Base-by-base conservation (phyloP, 208 protist species). In the Crithidia fasciculata region DNA sequence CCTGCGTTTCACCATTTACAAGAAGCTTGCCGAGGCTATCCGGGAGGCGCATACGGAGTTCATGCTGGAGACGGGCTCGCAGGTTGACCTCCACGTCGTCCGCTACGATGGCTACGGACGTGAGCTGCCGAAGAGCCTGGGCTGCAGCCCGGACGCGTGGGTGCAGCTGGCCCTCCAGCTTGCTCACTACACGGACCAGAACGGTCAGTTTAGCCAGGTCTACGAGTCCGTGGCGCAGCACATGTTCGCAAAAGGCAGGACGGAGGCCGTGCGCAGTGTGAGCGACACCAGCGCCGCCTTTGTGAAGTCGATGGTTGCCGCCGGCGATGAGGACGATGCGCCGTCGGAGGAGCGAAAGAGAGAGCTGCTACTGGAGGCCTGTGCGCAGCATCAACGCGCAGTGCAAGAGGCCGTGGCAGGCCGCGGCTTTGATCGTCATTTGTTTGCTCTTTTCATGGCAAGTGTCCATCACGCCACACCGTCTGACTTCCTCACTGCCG, bases 371-470 rank as follows among this genome's bases (percentile, higher is more conserved):
- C 67, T 81, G 16, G 64, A 59, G 2, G 89, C 93, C 37, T 92
- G 83, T 69, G 82, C 84, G 43, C 13, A 43, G 12, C 93, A 97
- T 81, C 78, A 86, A 67, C 54, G 57, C n/a, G 54, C 53, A 10
- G 85, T 81, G 66, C 86, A 84, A 57, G 81, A 89, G 72, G 91
- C 90, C 4, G 83, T 89, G 61, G 71, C 80, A 3, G 94, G 94
- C n/a, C 69, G 75, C 5, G 94, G 91, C 58, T 80, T 95, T 19
- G 95, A 97, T 55, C 81, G 93, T 9, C 95, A 98, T 69, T 72
- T 98, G 64, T 96, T 98, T 61, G 90, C 83, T 5, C 84, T 98
- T 6, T 95, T 90, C 73, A 86, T 96, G 76, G 83, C 89, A 12
- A 85, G 85, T 55, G 77, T 69, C 12, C 86, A 68, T 19, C 72